A percentile compares a stretch with the other conserved stretches of the same genome.
These are phyloP conservation scores for Phytophthora multivora DNA, from an alignment of 352 stramenopile species.

Conservation along the genomic window DNA sequence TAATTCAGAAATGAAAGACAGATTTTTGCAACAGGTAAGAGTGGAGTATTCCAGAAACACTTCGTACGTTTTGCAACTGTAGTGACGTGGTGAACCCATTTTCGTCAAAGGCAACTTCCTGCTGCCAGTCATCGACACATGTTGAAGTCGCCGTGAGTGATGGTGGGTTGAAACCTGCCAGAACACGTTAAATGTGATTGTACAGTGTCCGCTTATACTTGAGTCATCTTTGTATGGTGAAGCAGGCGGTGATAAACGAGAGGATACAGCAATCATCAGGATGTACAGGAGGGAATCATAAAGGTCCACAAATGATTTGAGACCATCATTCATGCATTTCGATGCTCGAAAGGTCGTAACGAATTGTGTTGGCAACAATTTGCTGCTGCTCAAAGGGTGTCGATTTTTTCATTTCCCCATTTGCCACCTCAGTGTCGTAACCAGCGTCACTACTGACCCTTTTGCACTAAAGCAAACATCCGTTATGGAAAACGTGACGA, in stretches of 20 bases:
- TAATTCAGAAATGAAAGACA: slow-evolving; percentile 21
- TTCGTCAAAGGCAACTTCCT: slow-evolving; percentile 2
- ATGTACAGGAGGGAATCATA: no score
- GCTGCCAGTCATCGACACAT: slow-evolving; percentile 1
- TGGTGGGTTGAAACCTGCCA: slow-evolving; percentile 27
- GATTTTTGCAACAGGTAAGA: no score
- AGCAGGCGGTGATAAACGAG: no score
- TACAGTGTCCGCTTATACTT: neutral
- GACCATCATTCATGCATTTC: no score
- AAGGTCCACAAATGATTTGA: no score
- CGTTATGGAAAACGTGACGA: slow-evolving; percentile 15
- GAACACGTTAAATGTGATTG: neutral
- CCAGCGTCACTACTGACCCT: neutral
- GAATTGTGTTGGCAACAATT: no score
- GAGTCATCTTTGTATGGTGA: no score
- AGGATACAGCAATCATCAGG: no score
- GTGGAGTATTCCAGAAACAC: neutral
- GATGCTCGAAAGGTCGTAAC: no score
- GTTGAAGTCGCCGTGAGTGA: slow-evolving; percentile 30
- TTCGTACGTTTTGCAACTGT: neutral
- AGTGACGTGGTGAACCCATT: slow-evolving; percentile 23
- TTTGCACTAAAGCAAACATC: no score
- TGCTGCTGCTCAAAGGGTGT: neutral
- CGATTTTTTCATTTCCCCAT: slow-evolving; percentile 4
- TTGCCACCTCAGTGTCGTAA: slow-evolving; percentile 1